phyloP scores from a whole-genome alignment of 371 early-diverging fungal genomes.

The Mucor velutinosus region DNA sequence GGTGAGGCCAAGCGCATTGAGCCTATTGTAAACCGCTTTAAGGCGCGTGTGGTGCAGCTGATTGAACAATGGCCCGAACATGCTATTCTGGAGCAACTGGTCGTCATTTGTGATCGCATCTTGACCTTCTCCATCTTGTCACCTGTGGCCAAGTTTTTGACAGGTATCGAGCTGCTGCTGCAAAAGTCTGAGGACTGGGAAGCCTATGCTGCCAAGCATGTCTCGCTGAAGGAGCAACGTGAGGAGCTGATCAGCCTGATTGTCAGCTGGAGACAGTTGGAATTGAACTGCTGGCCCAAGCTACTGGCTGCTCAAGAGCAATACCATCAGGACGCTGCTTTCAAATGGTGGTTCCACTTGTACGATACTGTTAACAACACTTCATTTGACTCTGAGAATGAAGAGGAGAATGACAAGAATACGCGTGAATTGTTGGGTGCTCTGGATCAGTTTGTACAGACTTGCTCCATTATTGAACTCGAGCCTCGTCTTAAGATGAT shows the following conservation, averaged over 20 bases:
- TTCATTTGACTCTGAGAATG: constrained; percentile 28
- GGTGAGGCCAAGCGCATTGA: constrained; percentile 70
- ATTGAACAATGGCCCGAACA: constrained; percentile 91
- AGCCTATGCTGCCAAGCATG: constrained; percentile 82
- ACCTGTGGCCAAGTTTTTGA: constrained; percentile 89
- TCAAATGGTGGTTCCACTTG: constrained; percentile 90
- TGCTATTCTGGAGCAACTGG: constrained; percentile 77
- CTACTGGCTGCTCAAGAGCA: constrained; percentile 83
- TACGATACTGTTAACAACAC: constrained; percentile 58
- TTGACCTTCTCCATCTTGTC: constrained; percentile 77
- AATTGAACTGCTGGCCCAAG: constrained; percentile 90
- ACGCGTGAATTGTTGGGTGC: constrained; percentile 54
- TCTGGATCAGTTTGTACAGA: constrained; percentile 82
- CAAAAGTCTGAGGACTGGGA: constrained; percentile 96
- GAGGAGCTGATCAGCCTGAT: constrained; percentile 76
- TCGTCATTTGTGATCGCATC: constrained; percentile 70
- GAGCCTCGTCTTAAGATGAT: constrained; percentile 78
- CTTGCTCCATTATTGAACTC: constrained; percentile 85
- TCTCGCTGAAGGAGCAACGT: constrained; percentile 75
- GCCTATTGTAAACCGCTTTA: constrained; percentile 68
- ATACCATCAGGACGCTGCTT: constrained; percentile 63
- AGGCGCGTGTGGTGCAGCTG: constrained; percentile 63
- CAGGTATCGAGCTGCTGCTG: constrained; percentile 86
- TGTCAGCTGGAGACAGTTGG: constrained; percentile 90
- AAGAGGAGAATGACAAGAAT: constrained; percentile 31